Base-by-base conservation (phyloP, 139 green algal species). In the Nannochloris sp. region DNA sequence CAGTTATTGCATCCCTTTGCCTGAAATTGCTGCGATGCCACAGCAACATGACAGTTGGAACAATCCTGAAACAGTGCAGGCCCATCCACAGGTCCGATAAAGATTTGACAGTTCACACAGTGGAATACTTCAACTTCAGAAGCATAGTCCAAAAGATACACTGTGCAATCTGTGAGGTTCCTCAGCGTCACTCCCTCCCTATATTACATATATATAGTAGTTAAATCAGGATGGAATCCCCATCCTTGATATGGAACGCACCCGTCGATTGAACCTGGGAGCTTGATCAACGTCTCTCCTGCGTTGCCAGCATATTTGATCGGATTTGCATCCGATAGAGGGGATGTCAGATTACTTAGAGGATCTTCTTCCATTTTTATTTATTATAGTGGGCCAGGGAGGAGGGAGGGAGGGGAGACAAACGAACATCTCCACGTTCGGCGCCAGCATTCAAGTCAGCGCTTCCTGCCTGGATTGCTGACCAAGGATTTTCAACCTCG, bases 81-180 rank as follows among this genome's bases (percentile, higher is more conserved):
- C 11, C 79, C 79, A 56, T 82, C 76, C 51, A 84, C 73, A 8
- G 79, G 79, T 6, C 79, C 79, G 13, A 84, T 79, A 46, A 85
- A 84, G 48, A 85, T 84, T 43, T 82, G 59, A 61, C 71, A 85
- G 61, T 78, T 71, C 23, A 12, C 66, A 60, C 70, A 79, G 58
- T 78, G 58, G 50, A 43, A 65, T 8, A 84, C 70, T 46, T 84
- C 72, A 10, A 85, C 73, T 45, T 84, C 66, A 10, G 49, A 57
- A 13, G 79, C 67, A 37, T 82, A 75, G 64, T 85, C 79, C 37
- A 85, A 59, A 9, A 85, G 60, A 69, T 80, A 85, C 1, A 85
- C 73, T 37, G 59, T 76, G 72, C 59, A 70, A 58, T 43, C 49
- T 13, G 16, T 14, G n/a, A 60, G 50, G 11, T 45, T 6, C 13